Evolutionary conservation across 257 asterid genomes (phyloP).

Genomic region (Jaltomata sinuosa): DNA sequence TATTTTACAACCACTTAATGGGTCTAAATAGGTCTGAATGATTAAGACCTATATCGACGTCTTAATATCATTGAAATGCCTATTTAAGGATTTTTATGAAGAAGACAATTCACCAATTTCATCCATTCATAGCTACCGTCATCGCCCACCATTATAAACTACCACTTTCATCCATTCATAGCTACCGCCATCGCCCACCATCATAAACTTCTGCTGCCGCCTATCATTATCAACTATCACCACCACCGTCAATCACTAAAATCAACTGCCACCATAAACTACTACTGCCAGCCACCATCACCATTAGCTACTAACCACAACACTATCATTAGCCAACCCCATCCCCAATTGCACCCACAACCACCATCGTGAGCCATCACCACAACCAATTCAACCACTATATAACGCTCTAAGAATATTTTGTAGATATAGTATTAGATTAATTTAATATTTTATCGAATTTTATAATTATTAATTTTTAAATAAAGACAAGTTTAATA

Average conservation of each 20-base stretch:
- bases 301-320: neutral
- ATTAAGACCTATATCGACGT: neutral
- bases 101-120: neutral
- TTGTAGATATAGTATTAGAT: neutral
- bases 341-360: neutral
- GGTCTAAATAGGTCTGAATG: neutral
- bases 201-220: too few relatives aligned
- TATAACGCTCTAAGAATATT: neutral
- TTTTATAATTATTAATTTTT: neutral
- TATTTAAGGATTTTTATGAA: neutral
- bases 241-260: neutral
- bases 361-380: neutral
- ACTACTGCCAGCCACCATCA: neutral
- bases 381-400: neutral
- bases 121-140: neutral
- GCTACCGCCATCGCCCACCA: neutral
- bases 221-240: too few relatives aligned
- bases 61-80: neutral
- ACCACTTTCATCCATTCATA: neutral
- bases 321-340: neutral
- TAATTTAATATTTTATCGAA: neutral
- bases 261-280: neutral
- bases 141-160: neutral
- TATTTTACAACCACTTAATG: neutral
- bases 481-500: neutral